phyloP scores from a whole-genome alignment of 192 early-diverging fungal species.

The Mortierella hygrophila region DNA sequence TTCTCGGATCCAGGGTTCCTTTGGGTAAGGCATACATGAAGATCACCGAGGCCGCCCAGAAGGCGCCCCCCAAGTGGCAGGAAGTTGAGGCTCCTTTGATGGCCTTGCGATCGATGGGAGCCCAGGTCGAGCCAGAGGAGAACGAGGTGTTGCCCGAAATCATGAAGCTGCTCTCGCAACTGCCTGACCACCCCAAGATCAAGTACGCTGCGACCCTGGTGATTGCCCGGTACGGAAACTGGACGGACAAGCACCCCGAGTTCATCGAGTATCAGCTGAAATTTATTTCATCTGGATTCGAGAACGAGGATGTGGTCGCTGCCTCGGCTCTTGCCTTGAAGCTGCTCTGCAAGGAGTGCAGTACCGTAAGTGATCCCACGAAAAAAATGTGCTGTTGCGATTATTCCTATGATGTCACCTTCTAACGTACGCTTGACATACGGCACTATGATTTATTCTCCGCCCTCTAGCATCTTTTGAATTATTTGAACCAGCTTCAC shows the following conservation, averaged over 20 bases:
- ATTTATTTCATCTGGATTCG: conserved; percentile 93
- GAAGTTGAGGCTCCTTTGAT: conserved; percentile 96
- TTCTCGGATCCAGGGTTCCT: conserved; percentile 83
- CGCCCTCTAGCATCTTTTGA: conserved; percentile 71
- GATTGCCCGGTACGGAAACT: conserved; percentile 94
- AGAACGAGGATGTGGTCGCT: conserved; percentile 83
- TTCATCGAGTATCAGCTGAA: conserved; percentile 93
- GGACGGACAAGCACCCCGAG: conserved; percentile 91
- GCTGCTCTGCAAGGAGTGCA: conserved; percentile 92
- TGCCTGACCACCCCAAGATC: conserved; percentile 94
- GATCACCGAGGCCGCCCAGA: conserved; percentile 57
- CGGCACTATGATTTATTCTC: conserved; percentile 13
- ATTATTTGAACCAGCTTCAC: conserved; percentile 84
- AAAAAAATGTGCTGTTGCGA: no score
- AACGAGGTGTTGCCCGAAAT: conserved; percentile 87
- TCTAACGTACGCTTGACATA: neutral
- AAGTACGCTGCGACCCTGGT: conserved; percentile 96
- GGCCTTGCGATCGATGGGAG: conserved; percentile 93
- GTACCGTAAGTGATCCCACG: conserved; percentile 68
- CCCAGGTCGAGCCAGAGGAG: conserved; percentile 80
- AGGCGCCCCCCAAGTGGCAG: conserved; percentile 79
- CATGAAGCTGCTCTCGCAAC: conserved; percentile 88
- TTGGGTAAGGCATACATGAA: conserved; percentile 65
- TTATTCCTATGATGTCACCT: neutral
- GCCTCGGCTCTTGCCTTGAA: conserved; percentile 91